phyloP scores from a whole-genome alignment of 2,329 filamentous ascomycete genomes.

The Claviceps citrina region DNA sequence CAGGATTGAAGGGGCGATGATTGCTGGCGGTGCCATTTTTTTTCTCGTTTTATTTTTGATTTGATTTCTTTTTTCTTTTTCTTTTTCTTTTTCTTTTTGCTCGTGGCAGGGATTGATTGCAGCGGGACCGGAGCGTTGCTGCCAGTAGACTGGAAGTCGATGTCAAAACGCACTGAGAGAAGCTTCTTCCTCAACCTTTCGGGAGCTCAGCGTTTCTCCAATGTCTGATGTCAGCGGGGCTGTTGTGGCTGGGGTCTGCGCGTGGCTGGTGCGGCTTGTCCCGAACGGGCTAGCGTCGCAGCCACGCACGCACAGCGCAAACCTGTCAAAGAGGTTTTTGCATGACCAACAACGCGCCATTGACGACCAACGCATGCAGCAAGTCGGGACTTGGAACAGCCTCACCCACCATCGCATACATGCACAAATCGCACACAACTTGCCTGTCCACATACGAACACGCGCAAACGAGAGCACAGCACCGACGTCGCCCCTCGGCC shows the following conservation, averaged over 20 bases:
- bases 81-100: no score
- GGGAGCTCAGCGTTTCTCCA: neutral
- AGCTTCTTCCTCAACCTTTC: neutral
- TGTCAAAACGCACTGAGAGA: neutral
- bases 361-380: neutral
- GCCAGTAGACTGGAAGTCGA: no score
- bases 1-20: constrained; percentile 96
- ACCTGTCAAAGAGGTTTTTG: neutral
- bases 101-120: no score
- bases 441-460: neutral
- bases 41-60: constrained; percentile 8
- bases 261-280: neutral
- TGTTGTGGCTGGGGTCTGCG: neutral
- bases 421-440: neutral
- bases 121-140: no score
- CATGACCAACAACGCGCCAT: neutral
- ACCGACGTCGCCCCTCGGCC: neutral
- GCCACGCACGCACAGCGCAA: neutral
- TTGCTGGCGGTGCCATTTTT: constrained; percentile 73
- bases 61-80: no score
- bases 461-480: neutral
- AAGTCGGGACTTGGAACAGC: constrained; percentile 1
- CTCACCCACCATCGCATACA: constrained; percentile 1
- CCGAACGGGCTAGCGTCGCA: no score
- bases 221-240: constrained; percentile 9